These are phyloP conservation scores for Cladosporium velox DNA, from an alignment of 2,329 filamentous ascomycete genomes.

Conservation along the genomic window DNA sequence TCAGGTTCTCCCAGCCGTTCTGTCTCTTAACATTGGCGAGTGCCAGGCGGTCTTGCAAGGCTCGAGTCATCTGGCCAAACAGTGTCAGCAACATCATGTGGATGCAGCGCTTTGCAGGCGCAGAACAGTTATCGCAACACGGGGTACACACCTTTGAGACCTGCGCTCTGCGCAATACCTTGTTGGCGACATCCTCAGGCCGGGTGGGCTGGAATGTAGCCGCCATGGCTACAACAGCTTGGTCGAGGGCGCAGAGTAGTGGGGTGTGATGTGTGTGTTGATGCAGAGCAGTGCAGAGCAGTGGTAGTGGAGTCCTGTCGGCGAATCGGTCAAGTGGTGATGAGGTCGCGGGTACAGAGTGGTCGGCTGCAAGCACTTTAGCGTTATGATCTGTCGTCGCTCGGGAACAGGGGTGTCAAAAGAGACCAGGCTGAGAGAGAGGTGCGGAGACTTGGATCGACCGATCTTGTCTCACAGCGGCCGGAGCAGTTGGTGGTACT, in stretches of 20 bases:
- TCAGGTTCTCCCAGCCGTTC: conserved; percentile 90
- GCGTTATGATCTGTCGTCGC: conserved; percentile 11
- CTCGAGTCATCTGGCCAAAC: conserved; percentile 75
- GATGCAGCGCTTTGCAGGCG: background rate
- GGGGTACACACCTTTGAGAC: conserved; percentile 40
- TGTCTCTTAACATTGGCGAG: conserved; percentile 97
- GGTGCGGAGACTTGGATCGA: background rate
- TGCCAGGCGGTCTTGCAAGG: conserved; percentile 88
- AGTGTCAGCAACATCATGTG: conserved; percentile 25
- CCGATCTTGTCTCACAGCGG: background rate
- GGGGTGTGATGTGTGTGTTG: background rate
- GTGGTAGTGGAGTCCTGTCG: background rate
- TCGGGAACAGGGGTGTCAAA: background rate
- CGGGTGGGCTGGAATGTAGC: conserved; percentile 30
- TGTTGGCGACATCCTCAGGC: conserved; percentile 40
- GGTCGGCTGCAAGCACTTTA: conserved; percentile 16
- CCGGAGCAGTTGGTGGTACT: background rate
- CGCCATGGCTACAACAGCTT: conserved; percentile 29
- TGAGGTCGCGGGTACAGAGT: conserved; percentile 17
- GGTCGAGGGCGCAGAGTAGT: background rate
- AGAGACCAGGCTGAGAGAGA: background rate
- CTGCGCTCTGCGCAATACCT: conserved; percentile 41
- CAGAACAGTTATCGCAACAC: background rate
- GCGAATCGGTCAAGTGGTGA: background rate
- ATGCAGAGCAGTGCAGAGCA: background rate